Evolutionary conservation across 345 rosid genomes (phyloP), one percentile per base, ranked within the genome.

Genomic region (Eucalyptus sp.): DNA sequence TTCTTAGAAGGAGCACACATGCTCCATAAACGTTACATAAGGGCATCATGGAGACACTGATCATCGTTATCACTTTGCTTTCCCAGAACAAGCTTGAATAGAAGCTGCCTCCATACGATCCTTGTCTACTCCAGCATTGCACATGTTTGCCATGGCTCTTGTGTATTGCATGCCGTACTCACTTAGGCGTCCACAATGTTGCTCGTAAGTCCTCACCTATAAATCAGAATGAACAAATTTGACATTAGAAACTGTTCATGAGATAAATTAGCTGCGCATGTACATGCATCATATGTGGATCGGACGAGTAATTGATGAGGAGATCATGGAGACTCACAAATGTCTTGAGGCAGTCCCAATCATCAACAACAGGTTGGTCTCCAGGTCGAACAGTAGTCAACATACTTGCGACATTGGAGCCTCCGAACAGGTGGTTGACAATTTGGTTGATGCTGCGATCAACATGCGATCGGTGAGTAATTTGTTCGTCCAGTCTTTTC

Each of bases 341-440:
- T 51, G 62, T 50, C 86, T 93, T 94, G 41, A 93, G 89, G 92
- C 95, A 92, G 88, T 92, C 90, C 95, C 95, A 93, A 29, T 94
- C 93, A 46, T 93, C 93, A 3, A 92, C 95, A 48, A 94, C 89
- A 51, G 93, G 93, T 14, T 89, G 89, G 5, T 91, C 91, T 6
- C 88, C 84, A 3, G 92, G 89, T 85, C 91, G 88, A 37, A 90
- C 88, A 10, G 13, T 56, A 16, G 87, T 76, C 41, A 91, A 29
- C 56, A 90, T 8, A 9, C 41, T 33, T 11, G 89, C 50, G 50
- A 15, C 33, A 7, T 88, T 88, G 31, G 89, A 29, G 33, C 89
- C 84, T 16, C 94, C 95, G 54, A 90, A 68, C 22, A 95, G 52
- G 71, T 49, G 51, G 66, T n/a, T n/a, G 24, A 90, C 86, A 81